Base-by-base conservation (phyloP, 1,284 basidiomycete species). In the Phellinidium pouzarii region DNA sequence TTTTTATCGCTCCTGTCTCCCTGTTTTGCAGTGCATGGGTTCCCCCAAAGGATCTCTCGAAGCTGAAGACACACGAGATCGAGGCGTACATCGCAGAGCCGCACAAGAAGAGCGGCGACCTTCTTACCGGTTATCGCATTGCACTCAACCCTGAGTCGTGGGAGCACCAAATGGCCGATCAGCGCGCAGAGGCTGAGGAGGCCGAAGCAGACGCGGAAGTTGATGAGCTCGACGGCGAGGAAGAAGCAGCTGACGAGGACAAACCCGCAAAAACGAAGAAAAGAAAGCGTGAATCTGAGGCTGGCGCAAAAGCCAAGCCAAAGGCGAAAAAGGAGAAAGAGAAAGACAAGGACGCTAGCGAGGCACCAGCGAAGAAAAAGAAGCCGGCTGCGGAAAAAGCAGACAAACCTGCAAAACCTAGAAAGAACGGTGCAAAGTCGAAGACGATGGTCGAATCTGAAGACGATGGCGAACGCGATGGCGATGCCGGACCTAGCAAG, bases 101-200 rank as follows among this genome's bases (percentile, higher is more conserved):
- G 52, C 69, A 74, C 67, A 93, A 91, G 72, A 83, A 82, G 64
- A 80, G 76, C 31, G 82, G 80, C 36, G 87, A 92, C 41, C 80
- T 98, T 40, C 70, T 86, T 37, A 68, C 77, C 49, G 93, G 88
- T 12, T 98, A 97, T 71, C 75, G 80, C 60, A 82, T 88, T 60
- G 93, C 94, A 4, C 74, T 84, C 44, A 82, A 95, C 69, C 94
- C 94, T 1, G 70, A 69, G 34, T 73, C 78, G 48, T 95, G 92
- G 90, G 79, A 86, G 60, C 72, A 77, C 52, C 76, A 84, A 53
- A 71, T 71, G 29, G 76, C 78, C 49, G 71, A 65, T 20, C 62
- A 67, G 46, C 66, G 67, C 37, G 71, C 72, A 19, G 72, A 74
- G 38, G 69, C 71, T 1, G 73, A 71, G 2, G 80, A 83, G 43